Evolutionary conservation across 139 green algal genomes (phyloP), one percentile per base, ranked within the genome.

Genomic region (Chlorella sp.): DNA sequence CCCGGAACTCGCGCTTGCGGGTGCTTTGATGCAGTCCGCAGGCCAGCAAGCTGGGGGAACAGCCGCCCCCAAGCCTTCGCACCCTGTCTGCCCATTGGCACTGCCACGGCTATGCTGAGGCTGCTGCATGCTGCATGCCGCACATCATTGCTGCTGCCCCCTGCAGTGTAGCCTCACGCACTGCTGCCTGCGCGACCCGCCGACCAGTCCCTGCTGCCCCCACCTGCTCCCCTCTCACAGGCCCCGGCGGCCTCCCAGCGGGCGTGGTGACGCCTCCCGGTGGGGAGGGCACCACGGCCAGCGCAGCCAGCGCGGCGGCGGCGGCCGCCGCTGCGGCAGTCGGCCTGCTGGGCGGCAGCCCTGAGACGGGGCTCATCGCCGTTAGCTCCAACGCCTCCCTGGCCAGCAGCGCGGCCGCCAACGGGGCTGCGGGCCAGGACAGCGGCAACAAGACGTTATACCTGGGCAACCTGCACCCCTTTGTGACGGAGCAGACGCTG

Each of bases 391-490:
- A 34, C 38, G 56, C 56, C 70, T 54, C 30, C 38, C 36, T 85
- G 22, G 34, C 36, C 22, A 46, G 38, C 16, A 58, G 38, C 32
- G 73, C 46, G 28, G 73, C 73, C 13, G 73, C 24, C 32, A 30
- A 43, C 70, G 41, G 22, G 26, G 1, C 38, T 40, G 81, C n/a
- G 32, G 69, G 58, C 32, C 43, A 72, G 38, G 34, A 7, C 48
- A 38, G 56, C 16, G 24, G 58, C 85, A 89, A 89, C 81, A 51
- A 56, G 36, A 87, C 87, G n/a, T 70, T 90, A 0, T 90, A 90
- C 78, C 64, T 90, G 44, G 93, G 93, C 34, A 96, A 96, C 43
- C 74, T 96, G 80, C 91, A 95, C 83, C 89, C 91, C 32, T 94
- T 87, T 81, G 90, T 95, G 0, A 91, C 75, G 11, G 89, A 94